Base-by-base conservation (phyloP, 1,284 basidiomycete species). In the Apiotrichum gracile region DNA sequence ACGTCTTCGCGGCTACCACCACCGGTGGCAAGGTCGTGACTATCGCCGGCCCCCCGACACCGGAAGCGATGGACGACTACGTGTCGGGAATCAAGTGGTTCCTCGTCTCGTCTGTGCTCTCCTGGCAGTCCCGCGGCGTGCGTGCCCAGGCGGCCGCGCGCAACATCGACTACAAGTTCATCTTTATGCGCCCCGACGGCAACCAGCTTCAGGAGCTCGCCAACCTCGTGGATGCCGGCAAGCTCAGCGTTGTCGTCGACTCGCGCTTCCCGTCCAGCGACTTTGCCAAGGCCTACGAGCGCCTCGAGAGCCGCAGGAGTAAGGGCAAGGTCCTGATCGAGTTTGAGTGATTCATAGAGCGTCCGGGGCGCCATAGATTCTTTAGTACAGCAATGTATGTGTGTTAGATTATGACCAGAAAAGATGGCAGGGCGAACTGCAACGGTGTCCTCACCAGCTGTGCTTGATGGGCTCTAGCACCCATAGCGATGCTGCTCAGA, bases 251-350 rank as follows among this genome's bases (percentile, higher is more conserved):
- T 29, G 34, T 40, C 26, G 37, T 62, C 37, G 55, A 62, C 44
- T 52, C 58, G 40, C 26, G 17, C 12, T 53, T 31, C 44, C n/a
- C 27, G 29, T 26, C 55, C 7, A 33, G 22, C 37, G 47, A 62
- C 7, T 62, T 29, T n/a, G 22, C 27, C 24, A 25, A 57, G 38
- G 61, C 55, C 19, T 60, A 37, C 21, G 55, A 50, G 35, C 39
- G 33, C 10, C 55, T 62, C 34, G 61, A 62, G 48, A 49, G 43
- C 26, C 35, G 42, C 19, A 22, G 58, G 21, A 27, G 40, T 10
- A 62, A 62, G 58, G 61, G 61, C 55, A 62, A 62, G 61, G 33
- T 62, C 16, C 14, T 59, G 17, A n/a, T 47, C 34, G 46, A 47
- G 44, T 33, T 46, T 9, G 31, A 31, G 9, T 31, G 16, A 14